These are phyloP conservation scores for Aspergillus sp. DNA, from an alignment of 2,329 filamentous ascomycete species.

Conservation along the genomic window DNA sequence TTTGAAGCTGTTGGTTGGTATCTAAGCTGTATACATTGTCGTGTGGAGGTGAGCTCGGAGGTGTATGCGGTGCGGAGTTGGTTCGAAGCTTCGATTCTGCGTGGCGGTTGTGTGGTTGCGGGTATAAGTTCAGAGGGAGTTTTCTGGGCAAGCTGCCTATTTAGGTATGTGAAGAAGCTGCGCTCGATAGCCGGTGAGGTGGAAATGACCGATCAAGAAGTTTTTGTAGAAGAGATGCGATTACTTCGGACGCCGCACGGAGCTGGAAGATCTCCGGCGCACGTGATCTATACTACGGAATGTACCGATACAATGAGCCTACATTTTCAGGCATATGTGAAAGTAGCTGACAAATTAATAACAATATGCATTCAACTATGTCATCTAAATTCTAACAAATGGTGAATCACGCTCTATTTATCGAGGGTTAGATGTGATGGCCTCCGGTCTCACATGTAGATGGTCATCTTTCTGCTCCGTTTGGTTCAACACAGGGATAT, in stretches of 20 bases:
- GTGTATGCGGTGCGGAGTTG: neutral
- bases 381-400: neutral
- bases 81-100: neutral
- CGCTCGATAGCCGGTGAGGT: neutral
- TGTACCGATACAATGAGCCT: neutral
- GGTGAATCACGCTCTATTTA: neutral
- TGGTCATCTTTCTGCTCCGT: constrained; percentile 24
- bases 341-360: neutral
- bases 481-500: constrained; percentile 31
- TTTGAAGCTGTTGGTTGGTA: neutral
- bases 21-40: neutral
- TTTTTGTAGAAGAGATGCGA: neutral
- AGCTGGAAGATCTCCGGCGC: neutral
- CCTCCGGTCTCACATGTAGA: constrained; percentile 23
- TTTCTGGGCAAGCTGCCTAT: neutral
- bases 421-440: constrained; percentile 8
- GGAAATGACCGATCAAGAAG: neutral
- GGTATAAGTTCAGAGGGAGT: neutral
- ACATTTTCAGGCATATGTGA: neutral
- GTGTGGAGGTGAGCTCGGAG: neutral
- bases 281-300: constrained; percentile 2
- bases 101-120: neutral
- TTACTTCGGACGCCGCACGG: neutral
- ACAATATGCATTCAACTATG: neutral
- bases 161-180: neutral